phyloP scores from a whole-genome alignment of 2,329 filamentous ascomycete species.

The Verticillium klebahnii region DNA sequence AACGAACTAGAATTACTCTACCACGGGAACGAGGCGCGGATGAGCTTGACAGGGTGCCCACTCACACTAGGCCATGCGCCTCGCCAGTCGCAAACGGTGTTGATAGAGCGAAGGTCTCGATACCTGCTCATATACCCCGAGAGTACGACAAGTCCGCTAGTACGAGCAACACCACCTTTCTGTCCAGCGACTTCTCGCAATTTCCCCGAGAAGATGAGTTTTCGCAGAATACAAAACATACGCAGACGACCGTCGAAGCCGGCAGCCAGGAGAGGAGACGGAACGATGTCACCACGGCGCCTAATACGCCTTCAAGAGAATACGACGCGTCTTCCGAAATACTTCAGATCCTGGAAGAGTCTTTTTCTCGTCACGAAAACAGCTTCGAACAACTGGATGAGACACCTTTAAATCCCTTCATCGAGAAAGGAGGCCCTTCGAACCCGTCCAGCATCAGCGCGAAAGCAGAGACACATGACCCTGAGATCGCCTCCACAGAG shows the following conservation, averaged over 20 bases:
- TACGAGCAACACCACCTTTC: not conserved
- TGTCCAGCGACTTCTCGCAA: constrained; percentile 10
- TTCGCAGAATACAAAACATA: not conserved
- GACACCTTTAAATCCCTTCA: not conserved
- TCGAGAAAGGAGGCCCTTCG: not conserved
- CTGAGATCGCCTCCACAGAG: not conserved
- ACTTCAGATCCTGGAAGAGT: not conserved
- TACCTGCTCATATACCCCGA: not conserved
- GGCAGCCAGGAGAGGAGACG: not conserved
- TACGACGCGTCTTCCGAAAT: not conserved
- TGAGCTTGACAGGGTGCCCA: not conserved
- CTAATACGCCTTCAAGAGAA: not conserved
- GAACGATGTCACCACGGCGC: not conserved
- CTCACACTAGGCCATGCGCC: not conserved
- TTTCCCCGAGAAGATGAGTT: constrained; percentile 4
- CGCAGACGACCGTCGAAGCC: not conserved
- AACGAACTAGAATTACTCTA: not conserved
- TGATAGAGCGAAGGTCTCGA: not conserved
- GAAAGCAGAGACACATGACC: not conserved
- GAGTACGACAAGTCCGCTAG: not conserved
- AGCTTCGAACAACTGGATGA: constrained; percentile 3
- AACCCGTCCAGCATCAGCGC: not conserved
- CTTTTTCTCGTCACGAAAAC: not conserved
- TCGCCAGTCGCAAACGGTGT: not conserved
- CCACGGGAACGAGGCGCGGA: not conserved